These are phyloP conservation scores for Sporothrix euskadiensis DNA, from an alignment of 2,329 filamentous ascomycete genomes.

Conservation along the genomic window DNA sequence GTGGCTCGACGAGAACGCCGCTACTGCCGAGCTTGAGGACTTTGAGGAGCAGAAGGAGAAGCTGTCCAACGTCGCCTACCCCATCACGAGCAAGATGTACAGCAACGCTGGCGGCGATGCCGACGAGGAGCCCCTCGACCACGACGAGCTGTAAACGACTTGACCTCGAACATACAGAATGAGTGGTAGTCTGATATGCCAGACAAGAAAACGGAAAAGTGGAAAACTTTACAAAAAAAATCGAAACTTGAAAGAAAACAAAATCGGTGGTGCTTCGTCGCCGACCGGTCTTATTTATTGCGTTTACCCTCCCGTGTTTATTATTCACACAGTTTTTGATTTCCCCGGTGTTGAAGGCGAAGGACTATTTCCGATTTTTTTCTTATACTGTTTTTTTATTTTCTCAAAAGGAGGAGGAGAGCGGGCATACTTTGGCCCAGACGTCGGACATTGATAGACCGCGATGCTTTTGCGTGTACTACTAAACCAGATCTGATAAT, in stretches of 20 bases:
- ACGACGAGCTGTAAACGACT: conserved; percentile 73
- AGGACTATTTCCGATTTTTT: background rate
- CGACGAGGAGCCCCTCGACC: conserved; percentile 67
- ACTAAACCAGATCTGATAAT: background rate
- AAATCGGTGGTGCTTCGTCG: background rate
- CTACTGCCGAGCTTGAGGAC: conserved; percentile 83
- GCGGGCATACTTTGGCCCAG: background rate
- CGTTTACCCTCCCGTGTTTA: conserved; percentile 2
- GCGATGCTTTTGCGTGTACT: conserved; percentile 11
- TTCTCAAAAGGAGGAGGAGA: conserved; percentile 4
- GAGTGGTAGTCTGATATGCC: background rate
- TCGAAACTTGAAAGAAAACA: background rate
- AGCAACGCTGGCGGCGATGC: conserved; percentile 64
- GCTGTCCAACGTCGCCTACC: conserved; percentile 92
- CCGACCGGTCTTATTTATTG: background rate
- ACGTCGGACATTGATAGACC: conserved; percentile 17
- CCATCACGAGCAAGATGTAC: conserved; percentile 98
- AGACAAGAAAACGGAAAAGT: background rate
- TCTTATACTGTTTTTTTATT: background rate
- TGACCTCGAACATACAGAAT: background rate
- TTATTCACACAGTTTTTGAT: conserved; percentile 10
- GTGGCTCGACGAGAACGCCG: conserved; percentile 95
- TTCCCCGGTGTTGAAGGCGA: conserved; percentile 10
- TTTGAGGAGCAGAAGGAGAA: conserved; percentile 99
- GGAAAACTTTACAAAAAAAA: conserved; percentile 8